A percentile compares a stretch with the other conserved stretches of the same genome.
Evolutionary conservation across 108 stramenopile species (phyloP).

Genomic region (Seminavis robusta): DNA sequence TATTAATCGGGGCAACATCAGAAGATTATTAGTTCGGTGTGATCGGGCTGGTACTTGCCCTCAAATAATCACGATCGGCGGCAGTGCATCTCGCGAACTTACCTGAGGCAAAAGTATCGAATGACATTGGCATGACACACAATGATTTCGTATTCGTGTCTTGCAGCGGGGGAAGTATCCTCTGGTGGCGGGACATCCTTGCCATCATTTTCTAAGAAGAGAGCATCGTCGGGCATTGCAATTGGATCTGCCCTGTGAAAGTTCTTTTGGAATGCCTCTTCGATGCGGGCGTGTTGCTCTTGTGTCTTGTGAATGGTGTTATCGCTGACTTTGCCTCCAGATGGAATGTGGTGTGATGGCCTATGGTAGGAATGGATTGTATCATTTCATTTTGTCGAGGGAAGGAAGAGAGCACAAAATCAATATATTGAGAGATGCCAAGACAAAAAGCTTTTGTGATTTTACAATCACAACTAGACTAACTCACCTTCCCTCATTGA

Average conservation of each 20-base stretch:
- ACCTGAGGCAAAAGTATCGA: constrained; percentile 88
- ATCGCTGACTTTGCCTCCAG: constrained; percentile 55
- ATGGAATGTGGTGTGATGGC: constrained; percentile 78
- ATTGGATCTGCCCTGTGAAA: constrained; percentile 69
- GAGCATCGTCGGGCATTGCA: background rate
- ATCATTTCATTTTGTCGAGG: too few relatives aligned
- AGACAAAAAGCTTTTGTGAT: too few relatives aligned
- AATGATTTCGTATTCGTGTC: constrained; percentile 91
- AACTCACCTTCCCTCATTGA: constrained; percentile 91
- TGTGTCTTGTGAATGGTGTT: constrained; percentile 58
- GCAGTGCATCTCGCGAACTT: too few relatives aligned
- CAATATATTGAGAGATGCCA: too few relatives aligned
- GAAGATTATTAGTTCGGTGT: too few relatives aligned
- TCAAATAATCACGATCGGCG: too few relatives aligned
- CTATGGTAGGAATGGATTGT: too few relatives aligned
- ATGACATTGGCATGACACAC: constrained; percentile 97
- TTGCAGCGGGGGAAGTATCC: constrained; percentile 15
- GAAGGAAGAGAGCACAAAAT: too few relatives aligned
- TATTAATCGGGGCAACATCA: too few relatives aligned
- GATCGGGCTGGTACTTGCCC: too few relatives aligned
- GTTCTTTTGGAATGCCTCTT: constrained; percentile 81
- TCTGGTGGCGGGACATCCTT: constrained; percentile 1
- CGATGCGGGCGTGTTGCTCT: constrained; percentile 77
- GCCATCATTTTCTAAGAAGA: background rate
- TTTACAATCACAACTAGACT: too few relatives aligned